These are phyloP conservation scores for Phellopilus nigrolimitatus DNA, from an alignment of 1,284 basidiomycete genomes.

Conservation along the genomic window DNA sequence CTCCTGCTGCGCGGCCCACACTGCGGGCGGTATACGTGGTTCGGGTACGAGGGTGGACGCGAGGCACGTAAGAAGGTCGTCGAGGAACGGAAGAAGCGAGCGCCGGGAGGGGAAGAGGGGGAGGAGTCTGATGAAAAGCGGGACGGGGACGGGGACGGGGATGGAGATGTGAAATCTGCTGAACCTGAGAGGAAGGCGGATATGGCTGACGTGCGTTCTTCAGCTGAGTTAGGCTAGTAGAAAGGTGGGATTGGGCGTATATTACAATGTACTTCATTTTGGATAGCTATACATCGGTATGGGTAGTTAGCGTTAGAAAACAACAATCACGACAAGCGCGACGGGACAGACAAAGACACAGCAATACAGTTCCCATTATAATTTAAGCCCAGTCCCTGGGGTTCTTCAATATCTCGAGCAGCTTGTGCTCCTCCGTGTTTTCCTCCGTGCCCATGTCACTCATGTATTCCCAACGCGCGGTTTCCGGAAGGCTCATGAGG, in stretches of 20 bases:
- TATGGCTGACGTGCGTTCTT: not conserved
- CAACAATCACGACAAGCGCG: not conserved
- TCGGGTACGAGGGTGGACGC: slow-evolving; percentile 35
- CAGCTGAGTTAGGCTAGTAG: not conserved
- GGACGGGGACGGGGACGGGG: not conserved
- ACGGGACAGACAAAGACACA: not conserved
- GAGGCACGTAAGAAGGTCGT: slow-evolving; percentile 13
- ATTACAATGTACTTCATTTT: too few relatives aligned
- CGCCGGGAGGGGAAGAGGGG: not conserved
- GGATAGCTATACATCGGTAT: too few relatives aligned
- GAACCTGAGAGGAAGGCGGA: not conserved
- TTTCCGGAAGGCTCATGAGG: slow-evolving; percentile 87
- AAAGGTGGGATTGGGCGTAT: not conserved
- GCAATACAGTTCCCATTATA: not conserved
- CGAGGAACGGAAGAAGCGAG: slow-evolving; percentile 1
- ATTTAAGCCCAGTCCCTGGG: slow-evolving; percentile 66
- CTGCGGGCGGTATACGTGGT: slow-evolving; percentile 33
- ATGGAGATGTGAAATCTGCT: slow-evolving; percentile 1
- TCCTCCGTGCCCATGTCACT: slow-evolving; percentile 66
- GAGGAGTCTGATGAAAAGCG: not conserved
- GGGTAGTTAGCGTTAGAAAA: not conserved
- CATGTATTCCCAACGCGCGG: slow-evolving; percentile 93
- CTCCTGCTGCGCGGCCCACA: slow-evolving; percentile 43
- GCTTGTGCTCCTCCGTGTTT: slow-evolving; percentile 67
- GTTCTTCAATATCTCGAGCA: slow-evolving; percentile 64